Percentiles rank a stretch among this genome's conserved stretches.
Evolutionary conservation across 129 eudicot genomes (phyloP).

Genomic region (Chrysanthemum seticuspe): DNA sequence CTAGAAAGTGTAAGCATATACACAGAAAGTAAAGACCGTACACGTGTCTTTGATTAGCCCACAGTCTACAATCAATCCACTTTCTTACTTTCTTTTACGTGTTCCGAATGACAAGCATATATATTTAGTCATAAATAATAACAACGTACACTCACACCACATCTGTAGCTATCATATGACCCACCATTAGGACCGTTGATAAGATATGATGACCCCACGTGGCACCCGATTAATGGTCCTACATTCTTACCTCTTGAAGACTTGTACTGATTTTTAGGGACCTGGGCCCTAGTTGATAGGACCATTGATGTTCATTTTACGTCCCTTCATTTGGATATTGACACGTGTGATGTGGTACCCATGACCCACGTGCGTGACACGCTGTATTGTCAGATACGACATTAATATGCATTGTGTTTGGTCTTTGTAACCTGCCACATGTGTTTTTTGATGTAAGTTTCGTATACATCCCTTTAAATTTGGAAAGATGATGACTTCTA

Average conservation of each 20-base stretch:
- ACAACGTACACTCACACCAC: conserved; percentile 44
- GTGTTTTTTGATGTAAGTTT: conserved; percentile 15
- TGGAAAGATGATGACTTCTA: neutral
- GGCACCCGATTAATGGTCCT: conserved; percentile 28
- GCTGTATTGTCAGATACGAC: conserved; percentile 34
- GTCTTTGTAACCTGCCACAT: conserved; percentile 24
- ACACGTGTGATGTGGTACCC: conserved; percentile 31
- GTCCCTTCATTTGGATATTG: conserved; percentile 18
- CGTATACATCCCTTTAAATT: conserved; percentile 2
- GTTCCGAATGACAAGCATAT: conserved; percentile 38
- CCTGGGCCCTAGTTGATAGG: conserved; percentile 31
- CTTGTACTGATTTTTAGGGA: conserved; percentile 27
- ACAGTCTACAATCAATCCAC: conserved; percentile 17
- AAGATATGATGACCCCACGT: conserved; percentile 17
- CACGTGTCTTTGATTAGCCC: conserved; percentile 30
- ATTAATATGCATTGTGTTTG: neutral
- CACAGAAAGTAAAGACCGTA: conserved; percentile 27
- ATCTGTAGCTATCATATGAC: conserved; percentile 33
- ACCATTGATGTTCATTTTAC: conserved; percentile 33
- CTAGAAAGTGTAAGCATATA: neutral
- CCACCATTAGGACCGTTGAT: conserved; percentile 39
- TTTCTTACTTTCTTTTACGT: conserved; percentile 16
- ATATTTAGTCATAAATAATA: neutral
- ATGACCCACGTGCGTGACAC: conserved; percentile 24
- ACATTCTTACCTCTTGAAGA: conserved; percentile 20